Percentiles rank a stretch among this genome's conserved stretches.
These are phyloP conservation scores for Leccinellum rugosiceps DNA, from an alignment of 768 basidiomycete species.

Conservation along the genomic window DNA sequence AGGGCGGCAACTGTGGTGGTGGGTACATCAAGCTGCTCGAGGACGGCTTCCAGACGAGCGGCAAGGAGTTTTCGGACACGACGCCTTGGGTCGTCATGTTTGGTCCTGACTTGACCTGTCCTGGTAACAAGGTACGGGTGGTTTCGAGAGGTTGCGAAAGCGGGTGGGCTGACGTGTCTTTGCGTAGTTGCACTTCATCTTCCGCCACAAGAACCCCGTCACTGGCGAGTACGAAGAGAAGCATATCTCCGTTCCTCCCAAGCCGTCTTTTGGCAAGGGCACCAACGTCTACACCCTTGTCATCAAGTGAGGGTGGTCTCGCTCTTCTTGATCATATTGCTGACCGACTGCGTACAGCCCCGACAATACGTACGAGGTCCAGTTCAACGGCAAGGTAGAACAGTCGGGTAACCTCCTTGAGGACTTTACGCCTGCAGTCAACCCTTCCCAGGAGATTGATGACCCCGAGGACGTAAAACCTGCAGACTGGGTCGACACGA, in stretches of 20 bases:
- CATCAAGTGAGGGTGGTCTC: conserved; percentile 61
- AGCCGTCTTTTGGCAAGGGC: conserved; percentile 83
- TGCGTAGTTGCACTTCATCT: conserved; percentile 92
- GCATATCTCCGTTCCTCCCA: conserved; percentile 80
- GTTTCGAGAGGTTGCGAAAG: no score
- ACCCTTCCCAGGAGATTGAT: conserved; percentile 90
- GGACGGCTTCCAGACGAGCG: conserved; percentile 90
- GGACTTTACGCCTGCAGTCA: conserved; percentile 91
- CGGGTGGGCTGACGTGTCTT: conserved; percentile 2
- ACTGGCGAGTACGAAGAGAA: conserved; percentile 96
- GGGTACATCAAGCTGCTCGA: conserved; percentile 97
- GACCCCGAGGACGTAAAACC: conserved; percentile 93
- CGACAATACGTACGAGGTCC: conserved; percentile 91
- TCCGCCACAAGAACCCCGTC: conserved; percentile 94
- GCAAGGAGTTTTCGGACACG: conserved; percentile 90
- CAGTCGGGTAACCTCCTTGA: conserved; percentile 83
- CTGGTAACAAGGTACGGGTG: conserved; percentile 72
- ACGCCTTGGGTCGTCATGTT: conserved; percentile 98
- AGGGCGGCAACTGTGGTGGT: conserved; percentile 98
- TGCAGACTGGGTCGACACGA: conserved; percentile 85
- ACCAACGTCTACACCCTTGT: conserved; percentile 95
- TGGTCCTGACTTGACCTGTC: conserved; percentile 93
- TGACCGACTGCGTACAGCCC: conserved; percentile 50
- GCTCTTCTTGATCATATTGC: neutral
- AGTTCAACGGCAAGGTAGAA: conserved; percentile 82